phyloP scores from a whole-genome alignment of 2,329 filamentous ascomycete genomes.

The Verticillium zaregamsianum region DNA sequence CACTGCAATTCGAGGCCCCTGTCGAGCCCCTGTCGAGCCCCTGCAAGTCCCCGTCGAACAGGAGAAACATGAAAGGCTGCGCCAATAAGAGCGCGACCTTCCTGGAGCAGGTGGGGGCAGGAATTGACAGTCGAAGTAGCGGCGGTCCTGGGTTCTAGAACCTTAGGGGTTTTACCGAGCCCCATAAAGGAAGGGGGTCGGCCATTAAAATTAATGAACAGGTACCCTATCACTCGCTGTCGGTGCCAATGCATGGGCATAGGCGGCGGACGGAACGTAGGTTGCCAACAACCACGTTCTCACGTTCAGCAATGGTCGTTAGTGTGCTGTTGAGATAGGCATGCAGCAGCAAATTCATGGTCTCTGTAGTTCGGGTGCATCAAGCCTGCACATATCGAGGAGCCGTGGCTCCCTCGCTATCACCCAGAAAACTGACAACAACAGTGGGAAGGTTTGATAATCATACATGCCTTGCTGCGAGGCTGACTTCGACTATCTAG shows the following conservation, averaged over 20 bases:
- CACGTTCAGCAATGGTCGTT: conserved; percentile 1
- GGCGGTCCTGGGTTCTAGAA: background rate
- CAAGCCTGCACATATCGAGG: background rate
- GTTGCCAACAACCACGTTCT: conserved; percentile 1
- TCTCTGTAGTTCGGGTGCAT: background rate
- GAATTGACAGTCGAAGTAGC: background rate
- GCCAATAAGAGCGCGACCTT: background rate
- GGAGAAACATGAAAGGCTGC: background rate
- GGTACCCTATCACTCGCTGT: conserved; percentile 1
- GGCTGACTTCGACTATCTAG: background rate
- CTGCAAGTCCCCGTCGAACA: background rate
- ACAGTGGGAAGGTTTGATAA: too few relatives aligned
- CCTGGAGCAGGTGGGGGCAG: background rate
- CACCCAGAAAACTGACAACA: too few relatives aligned
- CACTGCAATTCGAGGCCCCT: background rate
- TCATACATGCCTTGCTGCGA: too few relatives aligned
- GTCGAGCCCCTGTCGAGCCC: background rate
- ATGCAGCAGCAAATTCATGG: background rate
- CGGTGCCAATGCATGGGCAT: conserved; percentile 1
- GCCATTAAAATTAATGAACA: too few relatives aligned
- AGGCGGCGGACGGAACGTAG: background rate
- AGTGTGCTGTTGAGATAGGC: background rate
- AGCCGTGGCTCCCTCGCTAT: too few relatives aligned
- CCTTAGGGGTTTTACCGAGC: background rate
- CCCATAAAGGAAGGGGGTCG: too few relatives aligned